A percentile compares a stretch with the other conserved stretches of the same genome.
Conservation (phyloP, 2,329 filamentous ascomycete species). For the Stachybotrys chlorohalonatus region DNA sequence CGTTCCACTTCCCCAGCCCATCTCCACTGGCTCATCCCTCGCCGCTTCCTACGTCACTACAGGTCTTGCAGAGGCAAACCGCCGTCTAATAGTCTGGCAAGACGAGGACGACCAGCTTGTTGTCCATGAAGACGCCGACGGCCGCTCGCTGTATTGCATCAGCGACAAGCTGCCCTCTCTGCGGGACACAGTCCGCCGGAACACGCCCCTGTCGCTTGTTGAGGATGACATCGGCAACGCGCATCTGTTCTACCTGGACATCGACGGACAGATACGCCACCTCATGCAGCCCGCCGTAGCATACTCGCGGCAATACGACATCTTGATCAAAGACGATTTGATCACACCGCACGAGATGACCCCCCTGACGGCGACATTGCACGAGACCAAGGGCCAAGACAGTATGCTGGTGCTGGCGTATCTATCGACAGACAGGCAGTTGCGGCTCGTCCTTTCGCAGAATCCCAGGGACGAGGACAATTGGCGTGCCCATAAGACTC, state of each 20-base stretch:
- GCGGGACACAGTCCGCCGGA: constrained; percentile 4
- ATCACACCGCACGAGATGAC: background rate
- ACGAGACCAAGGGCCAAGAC: constrained; percentile 4
- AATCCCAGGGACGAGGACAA: constrained; percentile 4
- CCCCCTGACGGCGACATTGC: constrained; percentile 9
- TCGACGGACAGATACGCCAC: constrained; percentile 1
- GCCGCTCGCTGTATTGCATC: constrained; percentile 3
- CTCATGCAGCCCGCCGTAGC: constrained; percentile 3
- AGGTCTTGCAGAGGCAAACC: background rate
- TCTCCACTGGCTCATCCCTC: constrained; percentile 1
- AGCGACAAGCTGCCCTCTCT: constrained; percentile 4
- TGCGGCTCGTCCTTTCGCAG: constrained; percentile 9
- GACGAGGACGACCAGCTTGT: constrained; percentile 10
- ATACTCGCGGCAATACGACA: background rate
- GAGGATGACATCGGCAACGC: constrained; percentile 6
- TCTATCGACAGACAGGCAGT: constrained; percentile 4
- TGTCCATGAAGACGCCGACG: constrained; percentile 4
- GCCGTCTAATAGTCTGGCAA: constrained; percentile 12
- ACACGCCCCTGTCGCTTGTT: constrained; percentile 10
- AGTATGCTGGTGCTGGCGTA: constrained; percentile 9
- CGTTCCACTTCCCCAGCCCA: background rate
- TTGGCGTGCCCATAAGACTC: background rate
- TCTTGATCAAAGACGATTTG: background rate
- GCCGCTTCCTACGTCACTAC: constrained; percentile 5
- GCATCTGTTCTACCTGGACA: constrained; percentile 14